phyloP scores from a whole-genome alignment of 2,329 filamentous ascomycete genomes.

The Fusarium sp. region DNA sequence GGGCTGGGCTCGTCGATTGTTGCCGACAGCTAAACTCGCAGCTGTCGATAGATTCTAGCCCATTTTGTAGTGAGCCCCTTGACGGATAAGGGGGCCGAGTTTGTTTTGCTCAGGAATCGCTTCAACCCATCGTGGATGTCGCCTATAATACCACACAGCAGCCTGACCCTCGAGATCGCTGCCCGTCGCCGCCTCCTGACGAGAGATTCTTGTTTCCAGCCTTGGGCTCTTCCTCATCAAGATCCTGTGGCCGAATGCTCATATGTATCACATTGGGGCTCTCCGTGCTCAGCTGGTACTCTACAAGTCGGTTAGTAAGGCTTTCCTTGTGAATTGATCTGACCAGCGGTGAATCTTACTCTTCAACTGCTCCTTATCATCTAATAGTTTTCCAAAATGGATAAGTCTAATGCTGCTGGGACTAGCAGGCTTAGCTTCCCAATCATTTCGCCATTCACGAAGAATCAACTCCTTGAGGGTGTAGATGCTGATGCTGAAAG shows the following conservation, averaged over 20 bases:
- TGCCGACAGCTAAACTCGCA: conserved; percentile 9
- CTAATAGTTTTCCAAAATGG: conserved; percentile 89
- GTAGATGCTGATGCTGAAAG: conserved; percentile 91
- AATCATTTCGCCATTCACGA: conserved; percentile 92
- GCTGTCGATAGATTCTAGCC: conserved; percentile 7
- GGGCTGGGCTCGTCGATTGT: conserved; percentile 2
- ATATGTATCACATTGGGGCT: conserved; percentile 91
- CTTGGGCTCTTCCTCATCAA: conserved; percentile 84
- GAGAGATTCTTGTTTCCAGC: conserved; percentile 66
- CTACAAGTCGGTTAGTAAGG: conserved; percentile 59
- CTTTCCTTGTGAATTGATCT: neutral
- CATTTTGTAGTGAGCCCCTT: conserved; percentile 14
- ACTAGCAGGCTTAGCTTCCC: conserved; percentile 87
- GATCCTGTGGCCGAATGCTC: conserved; percentile 88
- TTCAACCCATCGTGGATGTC: conserved; percentile 7
- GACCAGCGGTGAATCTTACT: conserved; percentile 65
- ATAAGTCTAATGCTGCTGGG: conserved; percentile 92
- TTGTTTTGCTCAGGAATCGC: conserved; percentile 10
- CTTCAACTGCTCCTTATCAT: conserved; percentile 86
- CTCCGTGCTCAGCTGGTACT: conserved; percentile 81
- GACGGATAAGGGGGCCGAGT: conserved; percentile 1
- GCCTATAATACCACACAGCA: conserved; percentile 66
- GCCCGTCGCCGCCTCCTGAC: conserved; percentile 55
- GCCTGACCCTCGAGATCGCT: conserved; percentile 54
- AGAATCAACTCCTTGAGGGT: conserved; percentile 94